Conservation (phyloP, 1,139 yeast genomes). For the Debaryomyces subglobosus region DNA sequence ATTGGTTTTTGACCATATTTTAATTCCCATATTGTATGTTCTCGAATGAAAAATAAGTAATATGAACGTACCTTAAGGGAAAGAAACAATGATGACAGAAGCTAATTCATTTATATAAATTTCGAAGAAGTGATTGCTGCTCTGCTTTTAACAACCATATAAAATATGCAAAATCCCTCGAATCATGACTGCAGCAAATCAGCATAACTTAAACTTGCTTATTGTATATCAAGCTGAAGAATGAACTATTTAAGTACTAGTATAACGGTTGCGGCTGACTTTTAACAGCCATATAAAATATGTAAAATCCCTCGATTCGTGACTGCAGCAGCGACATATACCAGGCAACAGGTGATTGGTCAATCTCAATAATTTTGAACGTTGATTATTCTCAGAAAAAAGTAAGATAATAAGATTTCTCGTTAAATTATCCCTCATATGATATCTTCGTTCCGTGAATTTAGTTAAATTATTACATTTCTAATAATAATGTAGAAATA, state of each 20-base stretch:
- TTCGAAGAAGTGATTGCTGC: neutral
- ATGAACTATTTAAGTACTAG: neutral
- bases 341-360: neutral
- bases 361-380: neutral
- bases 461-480: no score
- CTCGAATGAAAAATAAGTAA: neutral
- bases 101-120: neutral
- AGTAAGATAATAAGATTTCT: neutral
- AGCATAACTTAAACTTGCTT: neutral
- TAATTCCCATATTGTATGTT: neutral
- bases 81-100: neutral
- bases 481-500: neutral
- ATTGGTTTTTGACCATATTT: constrained; percentile 27
- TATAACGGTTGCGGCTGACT: neutral
- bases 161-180: neutral
- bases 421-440: no score
- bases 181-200: neutral
- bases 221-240: neutral
- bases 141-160: neutral
- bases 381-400: neutral
- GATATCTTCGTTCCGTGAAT: no score
- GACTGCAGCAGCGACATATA: neutral
- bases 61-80: neutral
- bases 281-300: neutral
- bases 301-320: neutral